A percentile compares a stretch with the other conserved stretches of the same genome.
Evolutionary conservation across 352 stramenopile genomes (phyloP).

Genomic region (Phytophthora melonis): DNA sequence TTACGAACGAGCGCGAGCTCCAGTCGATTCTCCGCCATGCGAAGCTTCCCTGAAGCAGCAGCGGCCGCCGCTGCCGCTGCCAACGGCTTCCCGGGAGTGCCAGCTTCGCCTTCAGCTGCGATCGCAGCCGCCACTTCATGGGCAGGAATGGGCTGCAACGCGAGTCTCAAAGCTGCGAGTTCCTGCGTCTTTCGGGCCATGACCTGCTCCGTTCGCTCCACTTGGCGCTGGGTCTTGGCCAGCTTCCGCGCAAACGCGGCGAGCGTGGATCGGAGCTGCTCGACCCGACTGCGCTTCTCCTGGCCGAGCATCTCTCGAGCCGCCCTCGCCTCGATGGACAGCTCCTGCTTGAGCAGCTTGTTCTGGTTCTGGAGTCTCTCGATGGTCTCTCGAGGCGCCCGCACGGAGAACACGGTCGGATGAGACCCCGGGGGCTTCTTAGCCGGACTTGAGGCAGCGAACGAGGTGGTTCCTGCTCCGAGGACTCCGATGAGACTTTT

Average conservation of each 20-base stretch:
- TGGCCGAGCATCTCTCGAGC: constrained; percentile 57
- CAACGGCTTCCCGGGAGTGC: constrained; percentile 33
- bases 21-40: constrained; percentile 74
- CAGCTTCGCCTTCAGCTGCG: constrained; percentile 16
- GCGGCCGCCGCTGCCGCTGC: constrained; percentile 48
- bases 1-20: constrained; percentile 83
- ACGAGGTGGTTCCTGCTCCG: constrained; percentile 7
- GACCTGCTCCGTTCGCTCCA: constrained; percentile 59
- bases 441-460: constrained; percentile 39
- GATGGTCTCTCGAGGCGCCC: constrained; percentile 78
- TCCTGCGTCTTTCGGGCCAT: constrained; percentile 59
- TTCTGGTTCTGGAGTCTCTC: constrained; percentile 78
- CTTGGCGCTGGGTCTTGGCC: constrained; percentile 46
- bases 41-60: constrained; percentile 55
- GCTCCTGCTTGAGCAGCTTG: constrained; percentile 78
- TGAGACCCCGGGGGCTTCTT: constrained; percentile 28
- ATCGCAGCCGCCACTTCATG: constrained; percentile 24
- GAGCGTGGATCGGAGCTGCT: constrained; percentile 64
- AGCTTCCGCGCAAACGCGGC: constrained; percentile 62
- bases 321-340: constrained; percentile 74
- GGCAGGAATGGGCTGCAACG: constrained; percentile 36
- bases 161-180: constrained; percentile 46
- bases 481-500: constrained; percentile 23
- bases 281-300: constrained; percentile 66
- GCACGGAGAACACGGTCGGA: constrained; percentile 59